Conservation (phyloP, 2,329 filamentous ascomycete genomes). For the Neopestalotiopsis sp. region DNA sequence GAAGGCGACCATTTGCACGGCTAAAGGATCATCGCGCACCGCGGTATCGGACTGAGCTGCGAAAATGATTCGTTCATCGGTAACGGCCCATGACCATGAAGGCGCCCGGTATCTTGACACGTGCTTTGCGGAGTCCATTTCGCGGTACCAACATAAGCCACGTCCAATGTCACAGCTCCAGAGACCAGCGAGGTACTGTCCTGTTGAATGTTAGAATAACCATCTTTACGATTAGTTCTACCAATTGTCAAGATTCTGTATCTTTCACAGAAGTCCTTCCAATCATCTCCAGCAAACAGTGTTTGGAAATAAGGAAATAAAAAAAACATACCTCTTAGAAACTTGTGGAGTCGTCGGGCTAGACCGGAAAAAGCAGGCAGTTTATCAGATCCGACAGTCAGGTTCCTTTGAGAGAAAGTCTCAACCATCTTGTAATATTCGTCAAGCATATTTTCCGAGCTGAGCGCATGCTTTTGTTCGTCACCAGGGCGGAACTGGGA, state of each 20-base stretch:
- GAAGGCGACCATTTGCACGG: neutral
- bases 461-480: neutral
- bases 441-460: neutral
- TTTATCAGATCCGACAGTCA: neutral
- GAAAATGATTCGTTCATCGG: neutral
- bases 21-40: neutral
- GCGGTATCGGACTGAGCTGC: no score
- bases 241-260: no score
- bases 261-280: neutral
- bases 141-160: neutral
- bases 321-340: neutral
- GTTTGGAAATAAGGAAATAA: neutral
- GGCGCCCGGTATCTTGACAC: neutral
- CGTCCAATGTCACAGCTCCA: neutral
- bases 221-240: neutral
- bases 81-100: neutral
- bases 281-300: neutral
- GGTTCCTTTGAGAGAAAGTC: neutral
- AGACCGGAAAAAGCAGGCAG: conserved; percentile 1
- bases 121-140: neutral
- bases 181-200: neutral
- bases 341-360: neutral
- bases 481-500: neutral
- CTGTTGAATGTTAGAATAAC: neutral
- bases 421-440: neutral